Evolutionary conservation across 176 grass and related monocot genomes (phyloP).

Genomic region (Oryza meyeriana): DNA sequence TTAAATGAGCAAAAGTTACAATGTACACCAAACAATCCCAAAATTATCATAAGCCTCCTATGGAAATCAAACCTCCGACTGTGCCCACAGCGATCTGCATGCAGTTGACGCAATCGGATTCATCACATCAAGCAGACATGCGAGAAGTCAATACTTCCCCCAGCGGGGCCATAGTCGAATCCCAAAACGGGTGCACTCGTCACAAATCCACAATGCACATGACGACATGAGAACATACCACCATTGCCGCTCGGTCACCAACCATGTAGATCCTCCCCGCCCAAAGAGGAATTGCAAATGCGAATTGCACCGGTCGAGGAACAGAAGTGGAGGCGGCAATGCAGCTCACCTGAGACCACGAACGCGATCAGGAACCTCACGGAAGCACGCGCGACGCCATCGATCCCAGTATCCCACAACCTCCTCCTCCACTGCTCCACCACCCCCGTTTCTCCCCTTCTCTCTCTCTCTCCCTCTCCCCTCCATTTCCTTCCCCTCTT

Average conservation of each 20-base stretch:
- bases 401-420: not conserved
- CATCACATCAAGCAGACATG: not conserved
- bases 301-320: not conserved
- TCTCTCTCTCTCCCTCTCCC: not conserved
- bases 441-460: not conserved
- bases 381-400: conserved; percentile 23
- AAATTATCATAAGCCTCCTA: not conserved
- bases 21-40: not conserved
- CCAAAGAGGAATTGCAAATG: not conserved
- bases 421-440: not conserved
- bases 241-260: not conserved
- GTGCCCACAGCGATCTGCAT: not conserved
- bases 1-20: not conserved
- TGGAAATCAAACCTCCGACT: not conserved
- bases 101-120: not conserved
- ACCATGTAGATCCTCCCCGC: not conserved
- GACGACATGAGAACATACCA: no score
- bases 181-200: not conserved
- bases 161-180: not conserved
- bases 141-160: not conserved
- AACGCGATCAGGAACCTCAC: not conserved
- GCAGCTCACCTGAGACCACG: conserved; percentile 35
- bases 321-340: conserved; percentile 16
- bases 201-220: not conserved
- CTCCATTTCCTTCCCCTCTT: conserved; percentile 33